These are phyloP conservation scores for Tetrapisispora nanseiensis DNA, from an alignment of 805 yeast species.

Conservation along the genomic window DNA sequence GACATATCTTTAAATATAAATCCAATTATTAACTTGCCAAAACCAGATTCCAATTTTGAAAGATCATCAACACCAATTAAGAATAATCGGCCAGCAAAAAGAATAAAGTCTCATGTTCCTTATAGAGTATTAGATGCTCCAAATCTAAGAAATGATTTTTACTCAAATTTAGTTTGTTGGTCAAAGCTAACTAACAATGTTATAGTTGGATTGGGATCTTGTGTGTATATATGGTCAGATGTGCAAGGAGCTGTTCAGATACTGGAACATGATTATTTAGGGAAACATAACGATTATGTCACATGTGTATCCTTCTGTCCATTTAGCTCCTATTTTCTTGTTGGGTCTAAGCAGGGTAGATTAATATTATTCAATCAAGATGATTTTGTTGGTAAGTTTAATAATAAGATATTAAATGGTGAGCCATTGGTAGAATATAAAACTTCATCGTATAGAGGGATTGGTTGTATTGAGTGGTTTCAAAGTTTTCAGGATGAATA, in stretches of 20 bases:
- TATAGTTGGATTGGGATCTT: conserved; percentile 56
- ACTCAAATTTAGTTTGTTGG: conserved; percentile 71
- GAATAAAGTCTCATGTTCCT: conserved; percentile 33
- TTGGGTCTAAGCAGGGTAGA: conserved; percentile 52
- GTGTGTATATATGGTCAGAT: conserved; percentile 57
- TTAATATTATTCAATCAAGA: conserved; percentile 38
- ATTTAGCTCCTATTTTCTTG: conserved; percentile 35
- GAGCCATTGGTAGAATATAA: conserved; percentile 15
- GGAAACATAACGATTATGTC: conserved; percentile 31
- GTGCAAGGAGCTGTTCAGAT: conserved; percentile 36
- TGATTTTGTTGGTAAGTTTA: conserved; percentile 7
- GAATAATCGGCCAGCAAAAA: conserved; percentile 15
- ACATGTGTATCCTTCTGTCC: conserved; percentile 51
- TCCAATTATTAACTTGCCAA: conserved; percentile 13
- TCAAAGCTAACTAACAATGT: conserved; percentile 39
- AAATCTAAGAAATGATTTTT: conserved; percentile 64
- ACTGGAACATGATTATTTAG: conserved; percentile 31
- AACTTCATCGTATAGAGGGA: conserved; percentile 31
- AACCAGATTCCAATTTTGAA: conserved; percentile 6
- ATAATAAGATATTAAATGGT: conserved; percentile 3
- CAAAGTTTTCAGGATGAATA: conserved; percentile 6
- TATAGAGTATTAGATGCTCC: conserved; percentile 58
- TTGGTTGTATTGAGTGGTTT: conserved; percentile 56
- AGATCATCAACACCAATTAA: conserved; percentile 1
- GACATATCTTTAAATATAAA: conserved; percentile 16